Percentiles rank a stretch among this genome's conserved stretches.
phyloP scores from a whole-genome alignment of 2,329 filamentous ascomycete species.

The Cercospora beticola region DNA sequence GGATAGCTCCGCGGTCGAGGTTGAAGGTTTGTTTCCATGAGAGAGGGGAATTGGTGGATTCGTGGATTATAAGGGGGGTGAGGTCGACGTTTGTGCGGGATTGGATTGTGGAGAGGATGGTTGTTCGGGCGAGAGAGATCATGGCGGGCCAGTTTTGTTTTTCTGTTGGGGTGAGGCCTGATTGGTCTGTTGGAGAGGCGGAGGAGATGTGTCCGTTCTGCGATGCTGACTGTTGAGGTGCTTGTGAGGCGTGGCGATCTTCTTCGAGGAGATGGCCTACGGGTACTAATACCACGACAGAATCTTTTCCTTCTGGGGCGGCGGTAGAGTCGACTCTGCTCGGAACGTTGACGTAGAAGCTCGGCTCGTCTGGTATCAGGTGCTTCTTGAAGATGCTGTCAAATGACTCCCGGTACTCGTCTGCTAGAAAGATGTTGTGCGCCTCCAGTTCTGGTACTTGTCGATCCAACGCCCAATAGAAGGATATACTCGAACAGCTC shows the following conservation, averaged over 20 bases:
- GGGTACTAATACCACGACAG: constrained; percentile 68
- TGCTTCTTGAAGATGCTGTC: constrained; percentile 73
- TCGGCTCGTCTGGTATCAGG: constrained; percentile 64
- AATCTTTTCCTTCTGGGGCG: constrained; percentile 64
- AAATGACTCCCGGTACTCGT: constrained; percentile 70
- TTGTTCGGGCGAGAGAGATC: constrained; percentile 57
- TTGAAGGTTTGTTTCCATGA: constrained; percentile 70
- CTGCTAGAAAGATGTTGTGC: constrained; percentile 77
- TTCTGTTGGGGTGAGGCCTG: constrained; percentile 43
- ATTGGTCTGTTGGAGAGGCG: constrained; percentile 29
- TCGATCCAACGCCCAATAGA: constrained; percentile 69
- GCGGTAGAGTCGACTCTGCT: constrained; percentile 67
- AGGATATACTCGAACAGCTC: constrained; percentile 72
- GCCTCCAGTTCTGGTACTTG: constrained; percentile 63
- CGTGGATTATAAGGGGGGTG: constrained; percentile 55
- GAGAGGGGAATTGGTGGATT: constrained; percentile 64
- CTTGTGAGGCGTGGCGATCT: constrained; percentile 30
- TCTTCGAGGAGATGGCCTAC: constrained; percentile 62
- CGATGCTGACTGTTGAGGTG: constrained; percentile 6
- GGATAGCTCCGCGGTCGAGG: constrained; percentile 71
- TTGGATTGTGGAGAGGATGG: constrained; percentile 62
- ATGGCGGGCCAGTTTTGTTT: constrained; percentile 63
- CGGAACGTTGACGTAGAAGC: constrained; percentile 76
- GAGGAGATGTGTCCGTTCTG: constrained; percentile 25
- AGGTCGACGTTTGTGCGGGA: constrained; percentile 59